Evolutionary conservation across 192 early-diverging fungal genomes (phyloP).

Genomic region (Backusella luteola): DNA sequence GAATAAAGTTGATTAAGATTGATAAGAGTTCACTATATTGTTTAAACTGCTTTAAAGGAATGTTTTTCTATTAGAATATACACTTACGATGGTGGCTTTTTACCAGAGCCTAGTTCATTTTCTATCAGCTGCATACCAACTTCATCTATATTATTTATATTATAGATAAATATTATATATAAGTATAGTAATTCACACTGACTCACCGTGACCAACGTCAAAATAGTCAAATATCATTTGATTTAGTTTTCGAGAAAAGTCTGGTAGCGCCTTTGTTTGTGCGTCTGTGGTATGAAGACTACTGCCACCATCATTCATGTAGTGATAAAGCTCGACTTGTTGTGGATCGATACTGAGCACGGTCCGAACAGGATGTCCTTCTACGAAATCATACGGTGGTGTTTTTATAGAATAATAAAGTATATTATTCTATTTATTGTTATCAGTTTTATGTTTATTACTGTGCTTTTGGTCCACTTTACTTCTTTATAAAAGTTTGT

Average conservation of each 20-base stretch:
- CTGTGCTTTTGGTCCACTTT: not conserved
- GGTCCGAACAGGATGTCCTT: not conserved
- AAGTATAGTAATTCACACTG: not conserved
- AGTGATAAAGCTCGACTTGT: not conserved
- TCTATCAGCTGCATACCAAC: conserved; percentile 8
- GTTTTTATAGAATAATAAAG: not conserved
- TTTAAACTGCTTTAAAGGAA: not conserved
- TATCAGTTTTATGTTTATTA: not conserved
- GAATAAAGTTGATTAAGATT: not conserved
- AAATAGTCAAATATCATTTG: conserved; percentile 13
- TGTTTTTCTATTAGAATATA: not conserved
- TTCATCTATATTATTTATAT: not conserved
- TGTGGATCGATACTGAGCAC: not conserved
- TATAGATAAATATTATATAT: not conserved
- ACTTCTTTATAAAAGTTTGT: not conserved
- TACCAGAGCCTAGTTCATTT: not conserved
- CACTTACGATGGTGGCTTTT: conserved; percentile 8
- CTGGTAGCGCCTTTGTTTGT: not conserved
- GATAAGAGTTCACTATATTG: not conserved
- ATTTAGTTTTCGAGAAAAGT: not conserved
- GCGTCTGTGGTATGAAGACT: not conserved
- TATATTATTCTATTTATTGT: not conserved
- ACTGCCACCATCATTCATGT: not conserved
- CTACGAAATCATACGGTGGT: not conserved
- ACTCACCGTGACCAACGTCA: conserved; percentile 2